Conservation (phyloP, 148 eudicot species). For the Rhododendron simsii region DNA sequence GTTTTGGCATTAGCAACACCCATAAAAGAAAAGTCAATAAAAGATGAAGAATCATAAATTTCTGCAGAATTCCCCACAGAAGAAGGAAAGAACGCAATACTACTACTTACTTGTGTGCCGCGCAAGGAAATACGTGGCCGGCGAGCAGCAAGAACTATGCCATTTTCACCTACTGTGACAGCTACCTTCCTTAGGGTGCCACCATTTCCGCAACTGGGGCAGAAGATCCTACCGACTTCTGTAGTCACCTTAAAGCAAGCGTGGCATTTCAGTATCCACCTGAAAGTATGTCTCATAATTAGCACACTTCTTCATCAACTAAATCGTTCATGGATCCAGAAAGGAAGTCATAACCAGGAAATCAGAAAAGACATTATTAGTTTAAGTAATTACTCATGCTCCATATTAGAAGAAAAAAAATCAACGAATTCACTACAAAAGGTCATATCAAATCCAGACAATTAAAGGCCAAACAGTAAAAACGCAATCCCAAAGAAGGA, state of each 20-base stretch:
- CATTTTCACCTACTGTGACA: conserved; percentile 91
- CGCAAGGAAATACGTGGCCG: conserved; percentile 78
- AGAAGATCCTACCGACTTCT: conserved; percentile 77
- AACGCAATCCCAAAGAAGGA: background rate
- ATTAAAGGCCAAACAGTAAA: background rate
- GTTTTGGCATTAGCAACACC: background rate
- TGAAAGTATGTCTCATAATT: conserved; percentile 11
- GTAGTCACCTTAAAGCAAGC: conserved; percentile 87
- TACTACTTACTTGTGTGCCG: conserved; percentile 64
- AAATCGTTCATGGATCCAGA: background rate
- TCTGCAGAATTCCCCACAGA: background rate
- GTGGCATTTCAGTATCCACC: conserved; percentile 97
- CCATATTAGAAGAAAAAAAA: background rate
- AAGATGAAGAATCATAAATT: background rate
- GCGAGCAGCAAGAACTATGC: conserved; percentile 67
- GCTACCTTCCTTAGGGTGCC: conserved; percentile 95
- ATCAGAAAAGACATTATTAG: background rate
- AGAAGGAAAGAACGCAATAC: background rate
- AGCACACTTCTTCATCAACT: background rate
- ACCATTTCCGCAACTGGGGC: conserved; percentile 94
- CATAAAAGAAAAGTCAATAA: background rate
- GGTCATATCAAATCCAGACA: background rate
- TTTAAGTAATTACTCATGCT: background rate
- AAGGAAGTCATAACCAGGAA: background rate
- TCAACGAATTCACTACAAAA: background rate